Base-by-base conservation (phyloP, 345 rosid species). In the Ceriops decandra region DNA sequence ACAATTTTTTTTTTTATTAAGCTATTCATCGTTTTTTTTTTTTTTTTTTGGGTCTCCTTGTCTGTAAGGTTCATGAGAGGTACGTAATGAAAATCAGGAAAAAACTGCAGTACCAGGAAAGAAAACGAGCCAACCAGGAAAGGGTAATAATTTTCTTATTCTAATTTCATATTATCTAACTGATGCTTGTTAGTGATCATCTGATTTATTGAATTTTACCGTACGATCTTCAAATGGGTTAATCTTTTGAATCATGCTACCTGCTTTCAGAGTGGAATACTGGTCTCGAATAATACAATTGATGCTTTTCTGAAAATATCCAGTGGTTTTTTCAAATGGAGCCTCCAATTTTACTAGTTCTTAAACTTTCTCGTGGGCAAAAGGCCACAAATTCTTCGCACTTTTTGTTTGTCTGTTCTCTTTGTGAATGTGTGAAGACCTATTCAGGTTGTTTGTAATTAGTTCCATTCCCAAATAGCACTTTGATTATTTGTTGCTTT, bases 51-150 rank as follows among this genome's bases (percentile, higher is more conserved):
- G 52, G 47, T 60, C 63, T 20, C 54, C 30, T 33, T 66, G 8
- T 13, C 0, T 52, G 7, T 11, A 66, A 95, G 99, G 89, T 91
- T 79, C 89, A 95, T 74, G 96, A 88, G 68, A 81, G 73, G 42
- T 85, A 77, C 77, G 86, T 85, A 57, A 77, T 58, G 85, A 60
- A 86, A 79, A 67, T 93, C 84, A 73, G 76, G 74, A 88, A 62
- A 76, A 87, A 76, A 47, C 9, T 93, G 76, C 88, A 83, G 76
- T 86, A 78, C 31, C 86, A 93, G 67, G 98, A 85, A 64, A 79
- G 77, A 74, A 86, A 80, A 70, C 84, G 88, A 68, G 82, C 90
- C 68, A 79, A 74, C 73, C 95, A 86, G 79, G 88, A 83, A 85
- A 78, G 88, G 85, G 99, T 95, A 76, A 60, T 70, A 60, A 42